Evolutionary conservation across 1,139 yeast genomes (phyloP), one percentile per base, ranked within the genome.

Genomic region (Pichia sp.): DNA sequence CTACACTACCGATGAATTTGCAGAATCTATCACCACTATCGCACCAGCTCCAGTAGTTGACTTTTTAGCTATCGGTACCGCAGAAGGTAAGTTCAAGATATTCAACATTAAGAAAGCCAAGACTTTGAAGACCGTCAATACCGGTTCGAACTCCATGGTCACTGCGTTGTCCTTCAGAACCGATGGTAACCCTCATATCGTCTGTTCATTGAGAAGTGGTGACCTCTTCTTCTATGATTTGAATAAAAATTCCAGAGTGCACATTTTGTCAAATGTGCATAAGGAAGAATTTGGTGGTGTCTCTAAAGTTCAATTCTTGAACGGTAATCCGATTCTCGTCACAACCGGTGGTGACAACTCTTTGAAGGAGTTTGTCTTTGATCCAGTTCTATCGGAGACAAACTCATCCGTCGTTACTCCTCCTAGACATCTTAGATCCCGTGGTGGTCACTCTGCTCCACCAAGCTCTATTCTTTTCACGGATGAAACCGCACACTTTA

Each of bases 381-480:
- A 91, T 60, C 96, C 96, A 3, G 72, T 91, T 4, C 65, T 87
- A 39, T 75, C 91, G 0, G 67, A 81, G 13, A 64, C 80, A n/a
- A 73, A 77, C 46, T 59, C 72, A 3, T 62, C 78, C 0, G 75
- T 86, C 22, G 78, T 81, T 6, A 75, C 93, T 6, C 95, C 97
- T 1, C 98, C 98, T 27, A 78, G 98, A 55, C 77, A 81, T 44
- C 68, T 93, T 50, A 76, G 98, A 58, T 83, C 94, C 0, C 74
- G 98, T 56, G 97, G 97, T 50, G 99, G 99, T 12, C 98, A 93
- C 58, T 77, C 96, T 4, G 82, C 86, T 17, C 96, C 98, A 6
- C 94, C 98, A 3, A 68, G 82, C 1, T 62, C 76, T 11, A 77
- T 93, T 33, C 66, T 69, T 25, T 93, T 91, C 58, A 86, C 94